phyloP scores from a whole-genome alignment of 2,329 filamentous ascomycete species.

The Ophiostoma tasmaniense region DNA sequence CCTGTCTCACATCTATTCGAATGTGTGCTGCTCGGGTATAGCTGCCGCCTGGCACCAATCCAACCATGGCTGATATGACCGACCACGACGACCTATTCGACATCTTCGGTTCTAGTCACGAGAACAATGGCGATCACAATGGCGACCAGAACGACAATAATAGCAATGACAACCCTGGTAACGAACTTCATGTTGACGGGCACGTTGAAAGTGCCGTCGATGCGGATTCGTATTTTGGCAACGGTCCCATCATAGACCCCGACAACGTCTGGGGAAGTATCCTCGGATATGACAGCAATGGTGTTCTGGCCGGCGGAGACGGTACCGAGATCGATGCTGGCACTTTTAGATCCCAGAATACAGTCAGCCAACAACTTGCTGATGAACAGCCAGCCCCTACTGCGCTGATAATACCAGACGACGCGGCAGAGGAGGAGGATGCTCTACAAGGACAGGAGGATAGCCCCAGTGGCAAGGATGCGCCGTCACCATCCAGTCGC shows the following conservation, averaged over 20 bases:
- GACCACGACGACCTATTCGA: constrained; percentile 11
- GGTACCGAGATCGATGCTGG: background rate
- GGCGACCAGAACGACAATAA: background rate
- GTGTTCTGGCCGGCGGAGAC: background rate
- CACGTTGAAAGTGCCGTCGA: background rate
- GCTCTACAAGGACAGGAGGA: background rate
- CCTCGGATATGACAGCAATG: background rate
- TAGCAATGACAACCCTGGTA: background rate
- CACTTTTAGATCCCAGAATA: background rate
- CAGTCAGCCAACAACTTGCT: background rate
- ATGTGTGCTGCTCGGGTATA: background rate
- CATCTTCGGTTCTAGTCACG: background rate
- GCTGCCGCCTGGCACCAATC: background rate
- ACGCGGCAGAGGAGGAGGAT: background rate
- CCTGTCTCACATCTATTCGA: background rate
- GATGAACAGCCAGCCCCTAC: background rate
- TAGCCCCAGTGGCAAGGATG: background rate
- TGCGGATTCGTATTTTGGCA: background rate
- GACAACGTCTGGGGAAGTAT: background rate
- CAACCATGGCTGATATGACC: background rate
- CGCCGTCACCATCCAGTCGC: background rate
- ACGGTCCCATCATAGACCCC: background rate
- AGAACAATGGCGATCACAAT: background rate
- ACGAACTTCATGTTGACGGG: background rate
- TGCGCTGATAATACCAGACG: background rate